Conservation (phyloP, 305 asterid genomes). For the Fraxinus dipetala region DNA sequence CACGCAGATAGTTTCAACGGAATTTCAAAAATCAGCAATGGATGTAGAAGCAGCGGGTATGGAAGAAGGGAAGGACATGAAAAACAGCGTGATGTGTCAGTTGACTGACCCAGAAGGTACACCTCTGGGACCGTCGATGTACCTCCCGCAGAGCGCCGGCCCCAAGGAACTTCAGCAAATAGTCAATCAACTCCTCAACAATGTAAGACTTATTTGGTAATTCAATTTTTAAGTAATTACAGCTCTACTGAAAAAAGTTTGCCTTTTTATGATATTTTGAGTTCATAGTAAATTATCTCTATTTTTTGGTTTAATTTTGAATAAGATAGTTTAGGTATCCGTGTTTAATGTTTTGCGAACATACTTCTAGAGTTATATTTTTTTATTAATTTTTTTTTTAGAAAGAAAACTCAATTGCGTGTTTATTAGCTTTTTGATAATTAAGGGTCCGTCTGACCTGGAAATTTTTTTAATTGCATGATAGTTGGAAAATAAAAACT, state of each 20-base stretch:
- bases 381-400: background rate
- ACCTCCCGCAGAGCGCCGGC: slow-evolving; percentile 70
- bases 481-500: too few species aligned
- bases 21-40: background rate
- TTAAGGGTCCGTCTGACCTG: too few species aligned
- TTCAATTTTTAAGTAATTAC: background rate
- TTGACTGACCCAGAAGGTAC: slow-evolving; percentile 70
- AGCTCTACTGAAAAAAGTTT: background rate
- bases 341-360: background rate
- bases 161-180: slow-evolving; percentile 84
- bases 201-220: slow-evolving; percentile 39
- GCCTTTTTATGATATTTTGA: background rate
- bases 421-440: background rate
- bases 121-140: slow-evolving; percentile 61
- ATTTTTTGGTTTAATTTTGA: background rate
- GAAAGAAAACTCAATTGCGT: background rate
- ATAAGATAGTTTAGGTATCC: background rate
- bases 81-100: slow-evolving; percentile 66
- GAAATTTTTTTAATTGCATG: too few species aligned
- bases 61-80: slow-evolving; percentile 29
- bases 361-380: background rate
- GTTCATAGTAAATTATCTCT: background rate
- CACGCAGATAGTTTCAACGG: background rate
- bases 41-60: slow-evolving; percentile 2
- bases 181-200: slow-evolving; percentile 67